Evolutionary conservation across 129 eudicot genomes (phyloP), one percentile per base, ranked within the genome.

Genomic region (Silybum marianum): DNA sequence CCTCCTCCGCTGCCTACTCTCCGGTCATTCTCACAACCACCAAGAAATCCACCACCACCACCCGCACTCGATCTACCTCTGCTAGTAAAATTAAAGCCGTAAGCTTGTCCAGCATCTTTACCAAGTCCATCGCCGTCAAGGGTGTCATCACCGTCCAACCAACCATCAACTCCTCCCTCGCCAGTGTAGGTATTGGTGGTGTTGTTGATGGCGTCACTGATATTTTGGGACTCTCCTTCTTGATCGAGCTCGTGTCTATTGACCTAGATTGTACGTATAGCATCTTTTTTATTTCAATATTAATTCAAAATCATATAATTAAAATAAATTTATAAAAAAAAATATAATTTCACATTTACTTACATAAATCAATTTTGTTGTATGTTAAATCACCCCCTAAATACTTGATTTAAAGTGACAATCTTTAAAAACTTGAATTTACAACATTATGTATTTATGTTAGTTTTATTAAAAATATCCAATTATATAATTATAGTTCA

Each of bases 191-290:
- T 18, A 21, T 88, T 25, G 34, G 21, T 60, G 73, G 83, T 21
- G 89, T 84, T 11, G 68, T 78, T 21, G 90, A 90, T 74, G 77
- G 77, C 14, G 69, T 86, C 3, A 18, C 26, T 32, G 90, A 88
- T 74, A 0, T 86, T 26, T 63, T 90, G 11, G 94, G 94, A 0
- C 65, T 46, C 79, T 73, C 88, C n/a, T 74, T 90, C 36, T 77
- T 72, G 1, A 3, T 90, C 71, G 90, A 88, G 83, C 87, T 90
- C 23, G 90, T 90, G 30, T 87, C 90, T 13, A 80, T 84, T 6
- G 88, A 90, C 48, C 82, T 90, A 36, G 82, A 90, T 58, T 84
- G 94, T 90, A 76, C 72, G 91, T 77, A 42, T 38, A 39, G n/a
- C 22, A 42, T 44, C 32, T 73, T 40, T n/a, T 38, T 10, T 16